These are phyloP conservation scores for Hypoxylon perforatum DNA, from an alignment of 495 filamentous ascomycete genomes.

Conservation along the genomic window DNA sequence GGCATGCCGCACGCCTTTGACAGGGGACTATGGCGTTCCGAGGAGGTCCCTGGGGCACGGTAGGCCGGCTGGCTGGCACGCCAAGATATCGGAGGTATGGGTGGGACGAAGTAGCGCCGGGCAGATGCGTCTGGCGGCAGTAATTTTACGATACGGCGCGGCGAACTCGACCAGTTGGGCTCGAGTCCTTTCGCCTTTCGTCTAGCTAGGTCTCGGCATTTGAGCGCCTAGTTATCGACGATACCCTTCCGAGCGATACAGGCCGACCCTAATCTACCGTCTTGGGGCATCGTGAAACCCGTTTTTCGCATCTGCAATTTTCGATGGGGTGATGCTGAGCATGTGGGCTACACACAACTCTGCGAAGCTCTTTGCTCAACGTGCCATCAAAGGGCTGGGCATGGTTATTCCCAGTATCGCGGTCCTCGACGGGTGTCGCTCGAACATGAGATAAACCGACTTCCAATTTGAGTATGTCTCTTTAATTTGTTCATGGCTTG, in stretches of 20 bases:
- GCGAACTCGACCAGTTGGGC: not conserved
- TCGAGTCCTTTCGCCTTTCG: not conserved
- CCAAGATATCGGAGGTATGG: conserved; percentile 34
- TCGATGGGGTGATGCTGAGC: not conserved
- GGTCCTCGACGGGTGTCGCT: conserved; percentile 1
- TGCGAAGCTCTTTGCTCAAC: not conserved
- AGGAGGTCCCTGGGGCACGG: conserved; percentile 27
- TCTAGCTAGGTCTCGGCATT: conserved; percentile 3
- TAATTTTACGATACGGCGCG: conserved; percentile 31
- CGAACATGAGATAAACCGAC: conserved; percentile 23
- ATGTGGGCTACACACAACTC: conserved; percentile 12
- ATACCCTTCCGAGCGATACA: not conserved
- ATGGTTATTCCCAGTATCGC: not conserved
- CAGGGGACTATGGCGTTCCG: conserved; percentile 35
- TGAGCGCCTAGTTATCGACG: not conserved
- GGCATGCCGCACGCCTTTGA: conserved; percentile 26
- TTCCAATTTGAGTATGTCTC: conserved; percentile 37
- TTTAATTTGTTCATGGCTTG: conserved; percentile 12
- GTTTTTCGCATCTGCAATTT: not conserved
- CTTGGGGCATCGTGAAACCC: not conserved
- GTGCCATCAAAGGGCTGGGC: not conserved
- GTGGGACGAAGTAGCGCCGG: conserved; percentile 37
- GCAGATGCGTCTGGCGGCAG: conserved; percentile 12
- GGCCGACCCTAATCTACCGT: not conserved
- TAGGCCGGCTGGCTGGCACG: conserved; percentile 27